Evolutionary conservation across 2,329 filamentous ascomycete genomes (phyloP), one percentile per base, ranked within the genome.

Genomic region (Botryotinia globosa): DNA sequence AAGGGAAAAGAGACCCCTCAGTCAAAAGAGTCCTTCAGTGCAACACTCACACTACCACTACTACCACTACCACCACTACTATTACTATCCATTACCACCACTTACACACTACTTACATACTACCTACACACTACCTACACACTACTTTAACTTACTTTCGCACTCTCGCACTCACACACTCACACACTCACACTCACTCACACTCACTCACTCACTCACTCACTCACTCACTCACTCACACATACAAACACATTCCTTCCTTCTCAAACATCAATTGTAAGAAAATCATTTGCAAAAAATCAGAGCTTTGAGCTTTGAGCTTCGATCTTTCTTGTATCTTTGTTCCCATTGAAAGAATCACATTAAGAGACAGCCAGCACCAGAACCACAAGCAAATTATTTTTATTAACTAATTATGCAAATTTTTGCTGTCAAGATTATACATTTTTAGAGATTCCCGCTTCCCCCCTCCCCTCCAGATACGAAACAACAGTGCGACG

Each of bases 201-300:
- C n/a, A n/a, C n/a, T n/a, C n/a, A n/a, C n/a, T n/a, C n/a, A n/a
- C n/a, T n/a, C n/a, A n/a, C n/a, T n/a, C n/a, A n/a, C n/a, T n/a
- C n/a, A n/a, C n/a, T n/a, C n/a, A n/a, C n/a, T n/a, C n/a, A n/a
- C n/a, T n/a, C n/a, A n/a, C n/a, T n/a, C n/a, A n/a, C n/a, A n/a
- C n/a, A n/a, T n/a, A 16, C 48, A 51, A n/a, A 56, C 32, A 22
- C 59, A 37, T 71, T 65, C 61, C 45, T 71, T 65, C 61, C 45
- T 54, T 64, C 58, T 71, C 69, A 71, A 71, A 71, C 61, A 71
- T 29, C 69, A 71, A 71, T 71, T 71, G 69, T 71, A 48, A 56
- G 61, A 65, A 71, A 71, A 58, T 70, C 29, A n/a, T 51, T 51
- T 45, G 39, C 32, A 63, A 70, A 29, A 54, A 14, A 42, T 16